These are phyloP conservation scores for Aegle marmelos DNA, from an alignment of 345 rosid species.

Conservation along the genomic window DNA sequence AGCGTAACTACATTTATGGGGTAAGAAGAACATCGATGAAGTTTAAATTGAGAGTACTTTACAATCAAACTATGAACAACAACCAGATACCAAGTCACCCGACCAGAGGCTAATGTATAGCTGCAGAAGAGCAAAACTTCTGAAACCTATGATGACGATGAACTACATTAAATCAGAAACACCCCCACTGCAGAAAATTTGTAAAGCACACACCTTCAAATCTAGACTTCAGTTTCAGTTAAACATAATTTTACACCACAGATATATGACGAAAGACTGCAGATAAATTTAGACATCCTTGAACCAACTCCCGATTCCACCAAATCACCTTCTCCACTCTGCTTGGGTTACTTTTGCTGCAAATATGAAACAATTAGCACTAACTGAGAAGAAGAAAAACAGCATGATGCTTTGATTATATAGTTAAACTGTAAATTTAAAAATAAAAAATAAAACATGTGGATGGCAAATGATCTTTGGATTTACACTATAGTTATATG, in stretches of 20 bases:
- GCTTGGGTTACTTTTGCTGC: constrained; percentile 55
- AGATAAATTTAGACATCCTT: constrained; percentile 1
- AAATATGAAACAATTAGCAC: constrained; percentile 5
- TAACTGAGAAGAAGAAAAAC: neutral
- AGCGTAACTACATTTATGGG: neutral
- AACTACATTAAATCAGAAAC: constrained; percentile 38
- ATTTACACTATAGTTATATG: neutral
- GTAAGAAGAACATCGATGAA: neutral
- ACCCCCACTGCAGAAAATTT: constrained; percentile 24
- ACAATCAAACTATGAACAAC: constrained; percentile 6
- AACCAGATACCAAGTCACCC: constrained; percentile 11
- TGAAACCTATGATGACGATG: constrained; percentile 39
- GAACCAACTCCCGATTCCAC: constrained; percentile 9
- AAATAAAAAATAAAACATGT: neutral
- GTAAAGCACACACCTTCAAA: constrained; percentile 27
- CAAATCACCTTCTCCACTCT: constrained; percentile 58
- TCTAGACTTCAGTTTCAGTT: constrained; percentile 24
- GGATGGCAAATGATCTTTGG: neutral
- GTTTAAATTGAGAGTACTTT: neutral
- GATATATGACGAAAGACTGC: constrained; percentile 6
- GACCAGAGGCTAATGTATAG: constrained; percentile 11
- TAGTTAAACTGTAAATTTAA: neutral
- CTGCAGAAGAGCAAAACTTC: constrained; percentile 20
- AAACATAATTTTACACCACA: constrained; percentile 26
- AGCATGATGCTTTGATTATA: neutral